Evolutionary conservation across 208 protist genomes (phyloP).

Genomic region (Eutreptiella sp.): DNA sequence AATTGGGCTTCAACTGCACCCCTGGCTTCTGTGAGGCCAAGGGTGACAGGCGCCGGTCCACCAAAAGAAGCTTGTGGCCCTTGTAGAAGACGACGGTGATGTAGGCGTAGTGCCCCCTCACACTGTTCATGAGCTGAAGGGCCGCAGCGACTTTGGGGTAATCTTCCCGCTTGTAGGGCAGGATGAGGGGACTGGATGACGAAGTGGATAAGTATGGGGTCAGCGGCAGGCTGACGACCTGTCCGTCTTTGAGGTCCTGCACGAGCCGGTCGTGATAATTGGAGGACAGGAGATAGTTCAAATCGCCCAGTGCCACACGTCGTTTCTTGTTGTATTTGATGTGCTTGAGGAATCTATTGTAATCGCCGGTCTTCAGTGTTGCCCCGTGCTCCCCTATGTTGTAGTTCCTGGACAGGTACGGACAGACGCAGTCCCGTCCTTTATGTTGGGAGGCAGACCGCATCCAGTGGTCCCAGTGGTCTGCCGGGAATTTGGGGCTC

Average conservation of each 20-base stretch:
- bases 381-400: slow-evolving; percentile 31
- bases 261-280: too few species aligned
- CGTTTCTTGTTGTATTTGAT: not conserved
- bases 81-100: slow-evolving; percentile 3
- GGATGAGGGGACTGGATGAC: not conserved
- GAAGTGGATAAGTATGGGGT: not conserved
- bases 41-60: slow-evolving; percentile 16
- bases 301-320: slow-evolving; percentile 10
- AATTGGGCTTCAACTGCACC: not conserved
- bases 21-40: not conserved
- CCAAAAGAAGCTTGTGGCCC: slow-evolving; percentile 19
- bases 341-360: slow-evolving; percentile 14
- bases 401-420: slow-evolving; percentile 23
- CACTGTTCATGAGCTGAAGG: slow-evolving; percentile 2
- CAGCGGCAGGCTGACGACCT: not conserved
- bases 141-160: not conserved
- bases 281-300: slow-evolving; percentile 14
- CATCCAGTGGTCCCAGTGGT: slow-evolving; percentile 46
- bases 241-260: not conserved
- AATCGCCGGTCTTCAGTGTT: slow-evolving; percentile 22
- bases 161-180: not conserved
- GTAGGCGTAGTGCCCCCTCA: slow-evolving; percentile 1
- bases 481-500: slow-evolving; percentile 1
- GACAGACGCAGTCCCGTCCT: slow-evolving; percentile 33
- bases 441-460: not conserved